A percentile compares a stretch with the other conserved stretches of the same genome.
Conservation (phyloP, 2,329 filamentous ascomycete species). For the Xylaria hypoxylon region DNA sequence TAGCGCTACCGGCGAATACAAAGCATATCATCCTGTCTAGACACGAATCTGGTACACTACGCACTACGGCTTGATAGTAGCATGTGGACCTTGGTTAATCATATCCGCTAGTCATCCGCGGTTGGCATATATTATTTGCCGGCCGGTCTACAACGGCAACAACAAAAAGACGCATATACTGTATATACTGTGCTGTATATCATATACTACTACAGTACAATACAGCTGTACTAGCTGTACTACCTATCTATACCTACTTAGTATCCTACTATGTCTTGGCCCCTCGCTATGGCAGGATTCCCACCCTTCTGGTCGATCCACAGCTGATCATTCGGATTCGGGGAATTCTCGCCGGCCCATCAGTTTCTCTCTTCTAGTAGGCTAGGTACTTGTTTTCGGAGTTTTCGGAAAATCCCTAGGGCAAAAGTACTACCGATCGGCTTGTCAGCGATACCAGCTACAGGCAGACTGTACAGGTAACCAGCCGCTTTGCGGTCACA, state of each 20-base stretch:
- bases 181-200: not conserved
- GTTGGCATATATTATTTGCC: slow-evolving; percentile 34
- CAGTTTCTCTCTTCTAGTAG: not conserved
- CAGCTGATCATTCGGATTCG: slow-evolving; percentile 33
- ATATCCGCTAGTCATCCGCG: not conserved
- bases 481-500: not conserved
- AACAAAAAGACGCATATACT: slow-evolving; percentile 14
- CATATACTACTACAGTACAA: too few relatives aligned
- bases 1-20: not conserved
- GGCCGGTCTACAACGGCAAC: slow-evolving; percentile 30
- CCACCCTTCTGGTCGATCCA: slow-evolving; percentile 22
- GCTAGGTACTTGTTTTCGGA: slow-evolving; percentile 2
- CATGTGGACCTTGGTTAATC: slow-evolving; percentile 20
- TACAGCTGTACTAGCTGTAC: too few relatives aligned
- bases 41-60: slow-evolving; percentile 14
- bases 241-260: not conserved
- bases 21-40: slow-evolving; percentile 1
- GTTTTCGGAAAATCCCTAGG: not conserved
- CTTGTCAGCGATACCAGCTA: slow-evolving; percentile 9
- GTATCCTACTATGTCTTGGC: not conserved
- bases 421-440: slow-evolving; percentile 7
- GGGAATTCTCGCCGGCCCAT: slow-evolving; percentile 23
- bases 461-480: not conserved
- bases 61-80: slow-evolving; percentile 18
- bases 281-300: slow-evolving; percentile 14